Percentiles rank a stretch among this genome's conserved stretches.
Evolutionary conservation across 78 protist species (phyloP).

Genomic region (Guillardia theta): DNA sequence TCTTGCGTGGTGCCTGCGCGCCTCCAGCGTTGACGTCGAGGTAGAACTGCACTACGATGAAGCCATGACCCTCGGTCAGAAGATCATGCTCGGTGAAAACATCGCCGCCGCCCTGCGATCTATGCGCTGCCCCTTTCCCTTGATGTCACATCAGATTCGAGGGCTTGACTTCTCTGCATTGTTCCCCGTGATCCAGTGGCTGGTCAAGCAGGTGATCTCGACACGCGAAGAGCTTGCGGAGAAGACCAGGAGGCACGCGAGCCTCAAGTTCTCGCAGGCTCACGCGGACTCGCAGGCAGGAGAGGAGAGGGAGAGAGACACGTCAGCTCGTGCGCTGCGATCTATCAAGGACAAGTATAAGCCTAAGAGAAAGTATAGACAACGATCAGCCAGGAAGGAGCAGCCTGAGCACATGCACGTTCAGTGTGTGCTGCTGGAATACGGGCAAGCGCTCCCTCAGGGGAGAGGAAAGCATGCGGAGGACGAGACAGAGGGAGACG

Average conservation of each 20-base stretch:
- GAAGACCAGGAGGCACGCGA: slow-evolving; percentile 62
- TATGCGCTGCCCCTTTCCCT: slow-evolving; percentile 79
- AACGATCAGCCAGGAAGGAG: background rate
- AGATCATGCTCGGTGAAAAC: slow-evolving; percentile 76
- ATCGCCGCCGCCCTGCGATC: slow-evolving; percentile 73
- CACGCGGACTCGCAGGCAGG: background rate
- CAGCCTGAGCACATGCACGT: slow-evolving; percentile 31
- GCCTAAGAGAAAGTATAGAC: slow-evolving; percentile 4
- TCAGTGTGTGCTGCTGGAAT: slow-evolving; percentile 51
- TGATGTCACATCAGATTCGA: slow-evolving; percentile 88
- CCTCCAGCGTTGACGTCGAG: slow-evolving; percentile 57
- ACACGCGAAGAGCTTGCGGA: slow-evolving; percentile 79
- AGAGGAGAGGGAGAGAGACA: background rate
- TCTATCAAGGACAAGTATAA: slow-evolving; percentile 19
- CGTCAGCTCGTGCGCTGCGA: background rate
- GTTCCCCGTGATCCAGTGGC: slow-evolving; percentile 88
- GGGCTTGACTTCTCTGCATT: slow-evolving; percentile 73
- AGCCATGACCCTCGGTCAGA: slow-evolving; percentile 73
- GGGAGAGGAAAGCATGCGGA: background rate
- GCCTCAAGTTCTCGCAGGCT: background rate
- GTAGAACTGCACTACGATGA: slow-evolving; percentile 90
- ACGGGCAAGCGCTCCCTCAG: slow-evolving; percentile 26
- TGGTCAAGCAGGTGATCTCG: slow-evolving; percentile 77
- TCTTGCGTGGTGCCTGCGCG: slow-evolving; percentile 82
- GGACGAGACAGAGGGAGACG: background rate